Base-by-base conservation (phyloP, 202 grass and related monocot genomes). In the Setaria viridis region DNA sequence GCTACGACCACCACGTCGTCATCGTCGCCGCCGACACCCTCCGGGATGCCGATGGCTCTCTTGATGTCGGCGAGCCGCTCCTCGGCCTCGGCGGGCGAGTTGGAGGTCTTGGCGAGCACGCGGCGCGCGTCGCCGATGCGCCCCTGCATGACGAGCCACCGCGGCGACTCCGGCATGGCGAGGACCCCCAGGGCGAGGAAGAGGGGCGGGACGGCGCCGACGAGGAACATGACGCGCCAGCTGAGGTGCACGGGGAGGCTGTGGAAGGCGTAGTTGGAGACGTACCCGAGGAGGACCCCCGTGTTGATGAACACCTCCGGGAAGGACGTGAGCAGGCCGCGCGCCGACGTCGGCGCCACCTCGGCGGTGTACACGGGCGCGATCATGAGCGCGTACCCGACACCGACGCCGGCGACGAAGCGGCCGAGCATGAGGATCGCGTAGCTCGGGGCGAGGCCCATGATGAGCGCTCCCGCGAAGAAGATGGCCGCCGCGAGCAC, bases 121-220 rank as follows among this genome's bases (percentile, higher is more conserved):
- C 51, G 73, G 16, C 86, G 85, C 14, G 95, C 95, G 65, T 95
- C 93, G 0, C 41, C 86, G 13, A 95, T 57, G 42, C 93, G 93
- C 1, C 95, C 95, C 74, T 91, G 93, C 95, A 98, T 94, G 81
- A 92, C 93, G 60, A 98, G 93, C 95, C 95, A 98, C 32, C 95
- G 78, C 2, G 95, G 95, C 1, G 95, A 98, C 91, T 95, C 95
- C 70, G 95, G 95, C 95, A 98, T 98, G 50, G 88, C 86, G 41
- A 98, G 88, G 11, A 98, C 91, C 0, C 19, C 91, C 1, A 78
- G 15, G 16, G 83, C 93, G 11, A 98, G 90, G 80, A 95, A 92
- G 20, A 94, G 14, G 0, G 93, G 88, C 48, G 95, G 95, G 55
- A 92, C 86, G 21, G 93, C 91, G 63, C 95, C 93, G 0, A 70